phyloP scores from a whole-genome alignment of 768 basidiomycete genomes.

The Dioszegia crocea region DNA sequence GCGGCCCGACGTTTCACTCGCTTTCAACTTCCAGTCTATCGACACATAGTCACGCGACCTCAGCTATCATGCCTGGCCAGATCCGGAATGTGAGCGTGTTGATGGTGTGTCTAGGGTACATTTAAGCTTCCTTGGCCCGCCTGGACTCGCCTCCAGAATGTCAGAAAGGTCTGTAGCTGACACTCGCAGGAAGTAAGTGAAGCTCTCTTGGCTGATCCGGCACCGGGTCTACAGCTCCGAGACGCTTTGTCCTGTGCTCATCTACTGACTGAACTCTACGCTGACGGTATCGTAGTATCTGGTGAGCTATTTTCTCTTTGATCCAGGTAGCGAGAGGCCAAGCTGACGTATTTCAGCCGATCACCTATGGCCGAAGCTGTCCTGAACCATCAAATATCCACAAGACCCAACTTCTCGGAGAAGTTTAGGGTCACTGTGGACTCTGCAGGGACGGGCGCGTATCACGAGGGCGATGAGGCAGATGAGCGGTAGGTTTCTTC shows the following conservation, averaged over 20 bases:
- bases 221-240: too few species aligned
- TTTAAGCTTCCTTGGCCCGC: background rate
- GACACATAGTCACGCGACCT: background rate
- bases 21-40: background rate
- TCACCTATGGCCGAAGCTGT: slow-evolving; percentile 93
- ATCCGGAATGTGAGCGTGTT: slow-evolving; percentile 34
- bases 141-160: background rate
- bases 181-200: slow-evolving; percentile 32
- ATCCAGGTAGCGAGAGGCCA: background rate
- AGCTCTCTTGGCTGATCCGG: background rate
- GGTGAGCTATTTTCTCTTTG: background rate
- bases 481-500: slow-evolving; percentile 63
- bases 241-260: background rate
- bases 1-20: too few species aligned
- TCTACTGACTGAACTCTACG: background rate
- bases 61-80: background rate
- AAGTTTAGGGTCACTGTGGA: slow-evolving; percentile 68
- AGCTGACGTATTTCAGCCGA: slow-evolving; percentile 53
- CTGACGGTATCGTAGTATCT: slow-evolving; percentile 7
- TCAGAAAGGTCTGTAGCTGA: background rate
- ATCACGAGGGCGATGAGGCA: slow-evolving; percentile 77
- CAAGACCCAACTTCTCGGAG: slow-evolving; percentile 18
- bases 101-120: slow-evolving; percentile 49
- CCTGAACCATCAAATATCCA: slow-evolving; percentile 55
- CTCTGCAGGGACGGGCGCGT: slow-evolving; percentile 78